These are phyloP conservation scores for Dictyostelium citrinum DNA, from an alignment of 78 protist genomes.

Conservation along the genomic window DNA sequence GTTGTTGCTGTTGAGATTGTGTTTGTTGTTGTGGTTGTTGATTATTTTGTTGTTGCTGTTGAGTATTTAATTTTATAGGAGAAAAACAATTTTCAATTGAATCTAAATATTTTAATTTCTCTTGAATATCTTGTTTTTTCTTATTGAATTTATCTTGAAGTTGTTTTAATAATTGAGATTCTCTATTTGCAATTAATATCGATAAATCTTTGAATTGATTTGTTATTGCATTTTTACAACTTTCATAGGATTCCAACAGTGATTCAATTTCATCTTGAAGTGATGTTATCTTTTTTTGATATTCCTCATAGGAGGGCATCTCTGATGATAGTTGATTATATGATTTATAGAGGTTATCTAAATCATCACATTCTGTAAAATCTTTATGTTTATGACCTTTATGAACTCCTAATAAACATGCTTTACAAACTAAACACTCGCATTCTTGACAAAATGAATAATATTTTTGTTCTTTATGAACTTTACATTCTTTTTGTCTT, in stretches of 20 bases:
- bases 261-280: background rate
- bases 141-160: background rate
- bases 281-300: conserved; percentile 3
- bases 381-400: background rate
- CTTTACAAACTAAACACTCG: conserved; percentile 8
- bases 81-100: background rate
- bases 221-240: conserved; percentile 1
- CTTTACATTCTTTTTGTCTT: conserved; percentile 13
- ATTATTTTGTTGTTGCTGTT: background rate
- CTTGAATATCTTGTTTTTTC: background rate
- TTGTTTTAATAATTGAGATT: background rate
- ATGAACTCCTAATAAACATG: background rate
- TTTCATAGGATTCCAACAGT: background rate
- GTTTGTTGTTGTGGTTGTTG: background rate
- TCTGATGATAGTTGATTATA: background rate
- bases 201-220: background rate
- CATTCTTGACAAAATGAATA: conserved; percentile 18
- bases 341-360: background rate
- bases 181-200: background rate
- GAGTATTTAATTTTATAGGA: background rate
- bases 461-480: conserved; percentile 22
- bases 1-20: background rate
- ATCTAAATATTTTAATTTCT: conserved; percentile 10
- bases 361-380: background rate
- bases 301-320: background rate